Evolutionary conservation across 208 protist genomes (phyloP).

Genomic region (Crithidia sp.): DNA sequence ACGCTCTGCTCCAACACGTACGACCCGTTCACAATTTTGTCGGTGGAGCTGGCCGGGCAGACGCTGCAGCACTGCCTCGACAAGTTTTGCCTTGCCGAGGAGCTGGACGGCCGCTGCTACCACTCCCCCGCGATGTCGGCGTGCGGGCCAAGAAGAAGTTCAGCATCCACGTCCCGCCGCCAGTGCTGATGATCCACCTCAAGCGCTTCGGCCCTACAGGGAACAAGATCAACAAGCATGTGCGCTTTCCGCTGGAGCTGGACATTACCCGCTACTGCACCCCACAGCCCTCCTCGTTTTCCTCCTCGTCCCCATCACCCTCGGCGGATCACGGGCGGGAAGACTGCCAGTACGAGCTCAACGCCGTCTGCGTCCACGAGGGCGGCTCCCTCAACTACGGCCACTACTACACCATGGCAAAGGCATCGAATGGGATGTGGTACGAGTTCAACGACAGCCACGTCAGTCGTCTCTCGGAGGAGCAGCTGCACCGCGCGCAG

Average conservation of each 20-base stretch:
- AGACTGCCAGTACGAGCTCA: slow-evolving; percentile 79
- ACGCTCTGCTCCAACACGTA: slow-evolving; percentile 83
- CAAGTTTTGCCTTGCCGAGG: slow-evolving; percentile 76
- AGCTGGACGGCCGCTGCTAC: slow-evolving; percentile 78
- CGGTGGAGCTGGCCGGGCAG: slow-evolving; percentile 71
- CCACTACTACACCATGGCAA: slow-evolving; percentile 92
- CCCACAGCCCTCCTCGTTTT: not conserved
- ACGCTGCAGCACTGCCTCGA: slow-evolving; percentile 80
- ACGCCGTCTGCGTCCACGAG: slow-evolving; percentile 89
- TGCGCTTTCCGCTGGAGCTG: slow-evolving; percentile 68
- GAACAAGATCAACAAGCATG: slow-evolving; percentile 68
- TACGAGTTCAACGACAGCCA: slow-evolving; percentile 86
- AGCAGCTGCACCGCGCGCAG: slow-evolving; percentile 66
- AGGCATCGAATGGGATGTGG: slow-evolving; percentile 84
- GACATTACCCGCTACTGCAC: slow-evolving; percentile 75
- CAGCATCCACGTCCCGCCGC: slow-evolving; percentile 75
- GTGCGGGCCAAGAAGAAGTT: slow-evolving; percentile 85
- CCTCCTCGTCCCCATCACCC: slow-evolving; percentile 3
- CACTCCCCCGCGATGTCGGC: slow-evolving; percentile 75
- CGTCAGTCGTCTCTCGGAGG: slow-evolving; percentile 67
- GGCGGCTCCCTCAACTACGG: slow-evolving; percentile 81
- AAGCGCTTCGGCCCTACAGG: slow-evolving; percentile 85
- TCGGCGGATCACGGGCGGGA: not conserved
- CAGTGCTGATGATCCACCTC: slow-evolving; percentile 87
- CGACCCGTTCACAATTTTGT: slow-evolving; percentile 85